Conservation (phyloP, 2,329 filamentous ascomycete genomes). For the Fusarium armeniacum region DNA sequence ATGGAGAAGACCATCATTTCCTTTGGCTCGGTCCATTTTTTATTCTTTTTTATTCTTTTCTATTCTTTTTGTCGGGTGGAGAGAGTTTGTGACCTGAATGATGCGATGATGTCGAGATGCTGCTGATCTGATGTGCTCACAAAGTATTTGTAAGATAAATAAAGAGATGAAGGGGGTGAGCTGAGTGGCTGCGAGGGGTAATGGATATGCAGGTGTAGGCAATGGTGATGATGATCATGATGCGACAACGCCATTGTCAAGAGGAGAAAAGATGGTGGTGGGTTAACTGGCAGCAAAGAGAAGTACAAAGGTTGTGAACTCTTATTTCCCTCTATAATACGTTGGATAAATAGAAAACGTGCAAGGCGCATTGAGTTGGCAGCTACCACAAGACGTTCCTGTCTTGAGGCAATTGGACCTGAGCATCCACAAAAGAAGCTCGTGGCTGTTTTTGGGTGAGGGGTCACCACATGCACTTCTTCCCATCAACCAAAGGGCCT, state of each 20-base stretch:
- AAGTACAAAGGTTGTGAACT: background rate
- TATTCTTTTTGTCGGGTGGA: conserved; percentile 1
- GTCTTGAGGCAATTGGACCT: background rate
- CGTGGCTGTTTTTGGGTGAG: conserved; percentile 5
- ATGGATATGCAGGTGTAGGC: conserved; percentile 7
- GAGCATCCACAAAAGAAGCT: background rate
- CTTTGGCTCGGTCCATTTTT: background rate
- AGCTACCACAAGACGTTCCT: conserved; percentile 2
- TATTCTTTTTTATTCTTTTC: background rate
- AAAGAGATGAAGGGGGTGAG: conserved; percentile 16
- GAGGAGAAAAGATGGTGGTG: conserved; percentile 9
- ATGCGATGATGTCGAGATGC: conserved; percentile 2
- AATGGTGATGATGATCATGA: conserved; percentile 33
- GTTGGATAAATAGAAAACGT: background rate
- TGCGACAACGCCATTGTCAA: conserved; percentile 22
- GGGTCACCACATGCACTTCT: background rate
- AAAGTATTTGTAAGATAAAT: conserved; percentile 5
- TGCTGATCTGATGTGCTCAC: conserved; percentile 22
- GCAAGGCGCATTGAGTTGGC: conserved; percentile 14
- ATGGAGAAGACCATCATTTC: conserved; percentile 2
- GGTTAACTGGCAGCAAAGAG: background rate
- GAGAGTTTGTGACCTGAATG: conserved; percentile 1
- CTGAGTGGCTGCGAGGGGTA: conserved; percentile 28
- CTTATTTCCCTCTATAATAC: background rate
- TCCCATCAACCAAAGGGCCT: conserved; percentile 20